Conservation (phyloP, 164 flowering plant species). For the Tetrastigma voinierianum region DNA sequence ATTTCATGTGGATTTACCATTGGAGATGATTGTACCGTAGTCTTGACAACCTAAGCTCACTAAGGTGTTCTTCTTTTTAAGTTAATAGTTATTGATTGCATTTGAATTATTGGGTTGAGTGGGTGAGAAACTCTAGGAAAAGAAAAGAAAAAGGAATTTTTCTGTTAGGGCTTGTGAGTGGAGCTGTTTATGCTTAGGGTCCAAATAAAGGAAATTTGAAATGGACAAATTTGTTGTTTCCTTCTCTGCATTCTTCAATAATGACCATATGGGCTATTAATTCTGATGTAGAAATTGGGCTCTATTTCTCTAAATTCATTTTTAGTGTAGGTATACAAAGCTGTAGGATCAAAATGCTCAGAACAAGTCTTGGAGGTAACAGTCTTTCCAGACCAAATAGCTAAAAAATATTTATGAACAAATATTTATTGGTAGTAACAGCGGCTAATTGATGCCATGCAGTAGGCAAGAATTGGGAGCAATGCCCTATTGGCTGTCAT, state of each 20-base stretch:
- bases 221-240: too few relatives aligned
- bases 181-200: too few relatives aligned
- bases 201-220: too few relatives aligned
- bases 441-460: conserved; percentile 41
- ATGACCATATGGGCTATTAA: background rate
- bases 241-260: too few relatives aligned
- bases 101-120: background rate
- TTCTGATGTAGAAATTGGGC: background rate
- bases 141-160: too few relatives aligned
- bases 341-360: conserved; percentile 67
- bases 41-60: conserved; percentile 89
- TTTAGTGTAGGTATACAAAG: conserved; percentile 68
- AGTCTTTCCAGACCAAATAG: background rate
- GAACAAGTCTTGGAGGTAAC: conserved; percentile 84
- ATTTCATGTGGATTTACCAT: conserved; percentile 56
- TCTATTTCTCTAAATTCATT: background rate
- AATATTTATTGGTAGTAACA: background rate
- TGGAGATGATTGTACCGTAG: conserved; percentile 73
- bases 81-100: background rate
- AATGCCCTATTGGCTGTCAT: conserved; percentile 69
- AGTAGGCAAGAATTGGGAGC: conserved; percentile 80
- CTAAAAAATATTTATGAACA: background rate
- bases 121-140: too few relatives aligned
- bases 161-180: too few relatives aligned
- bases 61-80: conserved; percentile 44